A percentile compares a stretch with the other conserved stretches of the same genome.
phyloP scores from a whole-genome alignment of 805 yeast species.

The Candida orba region DNA sequence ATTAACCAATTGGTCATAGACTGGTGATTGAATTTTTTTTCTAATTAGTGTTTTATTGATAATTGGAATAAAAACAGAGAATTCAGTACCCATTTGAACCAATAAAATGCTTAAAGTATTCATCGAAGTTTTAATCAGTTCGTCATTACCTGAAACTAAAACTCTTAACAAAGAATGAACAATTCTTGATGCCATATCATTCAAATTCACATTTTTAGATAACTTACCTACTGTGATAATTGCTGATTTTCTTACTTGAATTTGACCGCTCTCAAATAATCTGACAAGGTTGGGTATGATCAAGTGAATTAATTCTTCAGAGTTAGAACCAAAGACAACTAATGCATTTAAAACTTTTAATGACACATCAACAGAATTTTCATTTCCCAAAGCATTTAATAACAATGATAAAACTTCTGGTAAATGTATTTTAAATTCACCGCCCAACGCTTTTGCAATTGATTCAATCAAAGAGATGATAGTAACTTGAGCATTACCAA shows the following conservation, averaged over 20 bases:
- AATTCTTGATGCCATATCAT: conserved; percentile 86
- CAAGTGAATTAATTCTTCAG: conserved; percentile 84
- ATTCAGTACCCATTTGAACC: conserved; percentile 78
- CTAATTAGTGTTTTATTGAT: conserved; percentile 59
- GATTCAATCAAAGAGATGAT: conserved; percentile 77
- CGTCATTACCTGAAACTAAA: conserved; percentile 44
- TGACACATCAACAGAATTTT: conserved; percentile 56
- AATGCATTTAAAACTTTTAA: conserved; percentile 73
- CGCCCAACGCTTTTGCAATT: conserved; percentile 78
- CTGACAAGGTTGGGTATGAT: conserved; percentile 81
- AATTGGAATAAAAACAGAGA: conserved; percentile 78
- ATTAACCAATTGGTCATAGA: conserved; percentile 75
- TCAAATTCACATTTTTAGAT: conserved; percentile 61
- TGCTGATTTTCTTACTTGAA: conserved; percentile 58
- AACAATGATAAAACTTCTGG: conserved; percentile 73
- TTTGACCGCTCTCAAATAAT: conserved; percentile 65
- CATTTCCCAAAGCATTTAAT: conserved; percentile 69
- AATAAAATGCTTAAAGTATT: conserved; percentile 74
- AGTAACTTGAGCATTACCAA: conserved; percentile 62
- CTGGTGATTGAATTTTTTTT: conserved; percentile 59
- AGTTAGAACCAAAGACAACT: conserved; percentile 77
- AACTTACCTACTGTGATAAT: conserved; percentile 78
- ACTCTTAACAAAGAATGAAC: conserved; percentile 81
- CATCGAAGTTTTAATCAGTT: conserved; percentile 56
- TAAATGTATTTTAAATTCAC: conserved; percentile 82